phyloP scores from a whole-genome alignment of 2,329 filamentous ascomycete genomes.

The Blastomyces parvus region DNA sequence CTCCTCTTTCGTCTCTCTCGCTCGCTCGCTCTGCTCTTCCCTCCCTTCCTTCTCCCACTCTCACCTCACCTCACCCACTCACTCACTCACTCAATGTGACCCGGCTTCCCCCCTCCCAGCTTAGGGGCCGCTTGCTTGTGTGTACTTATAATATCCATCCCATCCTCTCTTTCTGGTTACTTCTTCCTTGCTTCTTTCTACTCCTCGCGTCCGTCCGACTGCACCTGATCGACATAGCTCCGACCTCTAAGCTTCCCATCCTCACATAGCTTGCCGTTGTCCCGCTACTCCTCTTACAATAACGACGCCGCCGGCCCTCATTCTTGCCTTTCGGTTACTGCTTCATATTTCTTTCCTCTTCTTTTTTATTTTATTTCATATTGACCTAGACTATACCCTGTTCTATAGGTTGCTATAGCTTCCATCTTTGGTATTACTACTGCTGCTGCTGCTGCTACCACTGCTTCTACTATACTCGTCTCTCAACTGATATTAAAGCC shows the following conservation, averaged over 20 bases:
- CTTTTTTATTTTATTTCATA: constrained; percentile 12
- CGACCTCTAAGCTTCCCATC: not conserved
- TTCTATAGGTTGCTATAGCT: constrained; percentile 30
- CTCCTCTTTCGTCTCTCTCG: constrained; percentile 14
- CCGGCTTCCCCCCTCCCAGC: not conserved
- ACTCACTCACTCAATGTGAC: not conserved
- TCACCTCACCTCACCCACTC: too few species aligned
- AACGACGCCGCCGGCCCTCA: too few species aligned
- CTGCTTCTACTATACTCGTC: not conserved
- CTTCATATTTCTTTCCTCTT: not conserved
- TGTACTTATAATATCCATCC: not conserved
- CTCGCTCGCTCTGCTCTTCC: constrained; percentile 5
- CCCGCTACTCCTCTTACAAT: not conserved
- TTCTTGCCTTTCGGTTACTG: not conserved
- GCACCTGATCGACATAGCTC: not conserved
- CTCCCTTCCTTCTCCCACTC: too few species aligned
- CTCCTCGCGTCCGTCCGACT: constrained; percentile 16
- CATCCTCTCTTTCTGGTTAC: not conserved
- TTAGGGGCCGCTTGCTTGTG: not conserved
- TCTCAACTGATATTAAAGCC: not conserved
- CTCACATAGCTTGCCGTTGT: too few species aligned
- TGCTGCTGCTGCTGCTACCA: not conserved
- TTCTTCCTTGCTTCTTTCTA: constrained; percentile 14
- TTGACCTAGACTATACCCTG: not conserved
- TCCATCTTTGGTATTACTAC: constrained; percentile 16